Percentiles rank a stretch among this genome's conserved stretches.
Conservation (phyloP, 805 yeast species). For the Ogataea pilisensis region DNA sequence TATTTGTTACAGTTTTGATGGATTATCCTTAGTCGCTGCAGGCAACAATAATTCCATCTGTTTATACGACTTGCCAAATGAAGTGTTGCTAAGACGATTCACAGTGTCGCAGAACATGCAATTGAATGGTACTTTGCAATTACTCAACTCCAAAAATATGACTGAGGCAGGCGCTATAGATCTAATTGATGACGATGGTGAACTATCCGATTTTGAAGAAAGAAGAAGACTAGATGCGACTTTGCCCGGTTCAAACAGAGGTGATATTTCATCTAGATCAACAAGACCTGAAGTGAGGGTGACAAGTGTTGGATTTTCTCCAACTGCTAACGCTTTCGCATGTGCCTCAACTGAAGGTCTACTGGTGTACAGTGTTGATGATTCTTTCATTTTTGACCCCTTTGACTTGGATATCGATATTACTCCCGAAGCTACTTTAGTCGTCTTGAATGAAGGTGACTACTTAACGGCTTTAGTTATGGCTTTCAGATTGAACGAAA, state of each 20-base stretch:
- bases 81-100: slow-evolving; percentile 78
- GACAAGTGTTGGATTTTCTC: slow-evolving; percentile 75
- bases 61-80: slow-evolving; percentile 83
- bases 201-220: slow-evolving; percentile 80
- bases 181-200: slow-evolving; percentile 80
- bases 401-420: slow-evolving; percentile 90
- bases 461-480: slow-evolving; percentile 79
- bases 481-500: slow-evolving; percentile 91
- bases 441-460: slow-evolving; percentile 53
- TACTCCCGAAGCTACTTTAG: slow-evolving; percentile 73
- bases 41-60: slow-evolving; percentile 92
- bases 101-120: slow-evolving; percentile 87
- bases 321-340: slow-evolving; percentile 85
- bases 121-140: slow-evolving; percentile 79
- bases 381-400: slow-evolving; percentile 78
- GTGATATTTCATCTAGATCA: slow-evolving; percentile 73
- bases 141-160: slow-evolving; percentile 74
- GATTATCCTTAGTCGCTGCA: slow-evolving; percentile 81
- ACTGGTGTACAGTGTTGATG: slow-evolving; percentile 75
- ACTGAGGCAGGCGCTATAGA: slow-evolving; percentile 87
- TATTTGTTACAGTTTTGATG: slow-evolving; percentile 84
- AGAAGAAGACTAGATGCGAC: slow-evolving; percentile 47
- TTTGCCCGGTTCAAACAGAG: slow-evolving; percentile 84
- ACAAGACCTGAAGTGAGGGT: slow-evolving; percentile 82
- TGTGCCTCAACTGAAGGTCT: slow-evolving; percentile 96